phyloP scores from a whole-genome alignment of 371 early-diverging fungal species.

The Mortierella sp. region DNA sequence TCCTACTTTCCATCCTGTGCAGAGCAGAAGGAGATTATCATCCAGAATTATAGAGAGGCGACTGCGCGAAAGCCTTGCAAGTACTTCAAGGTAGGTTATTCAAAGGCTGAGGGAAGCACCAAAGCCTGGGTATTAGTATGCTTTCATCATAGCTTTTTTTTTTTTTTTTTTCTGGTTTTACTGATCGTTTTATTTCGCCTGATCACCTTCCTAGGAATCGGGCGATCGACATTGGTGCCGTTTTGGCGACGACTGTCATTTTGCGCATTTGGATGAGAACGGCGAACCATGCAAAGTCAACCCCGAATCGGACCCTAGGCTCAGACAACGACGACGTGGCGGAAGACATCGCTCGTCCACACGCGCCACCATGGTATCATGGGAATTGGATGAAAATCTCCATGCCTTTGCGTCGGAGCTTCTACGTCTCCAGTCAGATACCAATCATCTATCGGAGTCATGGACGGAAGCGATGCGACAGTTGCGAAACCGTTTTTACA shows the following conservation, averaged over 20 bases:
- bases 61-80: constrained; percentile 44
- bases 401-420: no score
- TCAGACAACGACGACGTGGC: constrained; percentile 2
- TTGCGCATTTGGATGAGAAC: constrained; percentile 54
- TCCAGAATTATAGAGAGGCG: constrained; percentile 52
- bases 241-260: constrained; percentile 58
- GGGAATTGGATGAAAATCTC: no score
- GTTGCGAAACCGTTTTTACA: neutral
- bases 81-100: constrained; percentile 37
- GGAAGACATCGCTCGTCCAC: neutral
- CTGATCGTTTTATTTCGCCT: no score
- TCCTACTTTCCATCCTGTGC: constrained; percentile 50
- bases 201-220: no score
- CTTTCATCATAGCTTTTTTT: no score
- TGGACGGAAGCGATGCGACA: neutral
- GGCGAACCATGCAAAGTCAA: constrained; percentile 42
- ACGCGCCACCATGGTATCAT: neutral
- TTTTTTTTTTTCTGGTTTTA: no score
- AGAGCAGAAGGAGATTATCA: constrained; percentile 52
- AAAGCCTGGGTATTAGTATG: no score
- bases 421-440: no score
- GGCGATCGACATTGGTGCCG: constrained; percentile 52
- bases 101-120: neutral
- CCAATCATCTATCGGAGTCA: neutral
- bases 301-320: constrained; percentile 35